These are phyloP conservation scores for Geotrichum citri-aurantii DNA, from an alignment of 1,139 yeast species.

Conservation along the genomic window DNA sequence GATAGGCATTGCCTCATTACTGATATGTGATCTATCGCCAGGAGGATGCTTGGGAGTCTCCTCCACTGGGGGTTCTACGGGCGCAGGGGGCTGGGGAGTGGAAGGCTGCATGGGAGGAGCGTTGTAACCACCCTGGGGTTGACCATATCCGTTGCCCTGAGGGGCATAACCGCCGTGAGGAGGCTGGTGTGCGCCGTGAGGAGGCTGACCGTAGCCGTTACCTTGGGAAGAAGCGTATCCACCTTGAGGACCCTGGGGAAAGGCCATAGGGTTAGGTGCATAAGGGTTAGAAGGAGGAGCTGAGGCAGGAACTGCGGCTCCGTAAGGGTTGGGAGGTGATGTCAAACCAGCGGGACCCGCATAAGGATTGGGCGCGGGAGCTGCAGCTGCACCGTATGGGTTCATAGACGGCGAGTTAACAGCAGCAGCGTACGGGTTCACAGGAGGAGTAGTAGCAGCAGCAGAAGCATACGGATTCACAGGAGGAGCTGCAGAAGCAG, in stretches of 20 bases:
- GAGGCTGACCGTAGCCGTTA: conserved; percentile 17
- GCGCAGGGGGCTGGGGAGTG: conserved; percentile 27
- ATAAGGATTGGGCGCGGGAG: conserved; percentile 15
- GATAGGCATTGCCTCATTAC: conserved; percentile 54
- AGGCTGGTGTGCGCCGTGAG: conserved; percentile 11
- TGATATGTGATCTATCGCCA: conserved; percentile 69
- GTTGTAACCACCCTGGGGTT: conserved; percentile 18
- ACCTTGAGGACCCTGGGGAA: conserved; percentile 10
- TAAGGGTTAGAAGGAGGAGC: conserved; percentile 16
- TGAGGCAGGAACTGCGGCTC: conserved; percentile 18
- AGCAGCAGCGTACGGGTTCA: conserved; percentile 23
- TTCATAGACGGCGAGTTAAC: conserved; percentile 22
- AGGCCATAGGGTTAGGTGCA: conserved; percentile 22
- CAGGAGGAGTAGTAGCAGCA: conserved; percentile 19
- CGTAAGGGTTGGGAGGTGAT: conserved; percentile 14
- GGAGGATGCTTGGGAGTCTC: conserved; percentile 47
- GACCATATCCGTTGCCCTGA: conserved; percentile 8
- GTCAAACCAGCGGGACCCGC: conserved; percentile 8
- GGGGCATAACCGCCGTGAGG: conserved; percentile 26
- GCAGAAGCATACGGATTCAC: conserved; percentile 23
- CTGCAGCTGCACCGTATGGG: conserved; percentile 31
- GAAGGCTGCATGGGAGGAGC: conserved; percentile 14
- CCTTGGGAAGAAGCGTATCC: conserved; percentile 11
- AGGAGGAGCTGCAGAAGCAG: conserved; percentile 20
- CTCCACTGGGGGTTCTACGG: conserved; percentile 31